phyloP scores from a whole-genome alignment of 2,329 filamentous ascomycete species.

The Juglanconis oblonga region DNA sequence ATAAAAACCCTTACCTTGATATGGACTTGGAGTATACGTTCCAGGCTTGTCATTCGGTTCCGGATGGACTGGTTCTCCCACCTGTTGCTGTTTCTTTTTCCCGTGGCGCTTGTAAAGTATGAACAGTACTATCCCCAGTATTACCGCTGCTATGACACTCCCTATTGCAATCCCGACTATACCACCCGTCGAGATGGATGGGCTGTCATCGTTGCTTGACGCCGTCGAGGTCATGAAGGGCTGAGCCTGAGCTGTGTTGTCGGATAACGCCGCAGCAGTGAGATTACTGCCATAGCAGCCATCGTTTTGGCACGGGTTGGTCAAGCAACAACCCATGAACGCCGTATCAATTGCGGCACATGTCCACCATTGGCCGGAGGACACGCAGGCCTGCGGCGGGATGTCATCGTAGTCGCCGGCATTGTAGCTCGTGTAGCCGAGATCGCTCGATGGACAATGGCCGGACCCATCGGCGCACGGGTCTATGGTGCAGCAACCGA shows the following conservation, averaged over 20 bases:
- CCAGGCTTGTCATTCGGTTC: neutral
- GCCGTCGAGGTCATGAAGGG: constrained; percentile 20
- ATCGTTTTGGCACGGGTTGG: constrained; percentile 29
- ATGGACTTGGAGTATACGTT: constrained; percentile 10
- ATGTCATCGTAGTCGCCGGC: constrained; percentile 26
- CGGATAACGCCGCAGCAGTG: constrained; percentile 25
- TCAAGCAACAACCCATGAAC: constrained; percentile 38
- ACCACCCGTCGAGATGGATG: constrained; percentile 14
- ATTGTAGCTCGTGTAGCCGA: constrained; percentile 30
- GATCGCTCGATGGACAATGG: constrained; percentile 29
- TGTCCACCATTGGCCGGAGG: constrained; percentile 30
- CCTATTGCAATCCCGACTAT: constrained; percentile 21
- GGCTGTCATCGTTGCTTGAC: neutral
- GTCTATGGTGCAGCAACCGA: constrained; percentile 38
- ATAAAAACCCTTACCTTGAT: constrained; percentile 5
- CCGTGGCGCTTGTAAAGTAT: neutral
- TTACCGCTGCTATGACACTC: constrained; percentile 8
- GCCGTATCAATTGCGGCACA: constrained; percentile 29
- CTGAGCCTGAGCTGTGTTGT: constrained; percentile 15
- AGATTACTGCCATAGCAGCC: constrained; percentile 25
- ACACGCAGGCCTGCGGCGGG: constrained; percentile 29
- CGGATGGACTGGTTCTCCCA: neutral
- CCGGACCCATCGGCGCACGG: constrained; percentile 32
- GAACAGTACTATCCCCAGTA: neutral
- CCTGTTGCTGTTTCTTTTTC: neutral